Evolutionary conservation across 331 rosid genomes (phyloP).

Genomic region (Rosa hybrid): DNA sequence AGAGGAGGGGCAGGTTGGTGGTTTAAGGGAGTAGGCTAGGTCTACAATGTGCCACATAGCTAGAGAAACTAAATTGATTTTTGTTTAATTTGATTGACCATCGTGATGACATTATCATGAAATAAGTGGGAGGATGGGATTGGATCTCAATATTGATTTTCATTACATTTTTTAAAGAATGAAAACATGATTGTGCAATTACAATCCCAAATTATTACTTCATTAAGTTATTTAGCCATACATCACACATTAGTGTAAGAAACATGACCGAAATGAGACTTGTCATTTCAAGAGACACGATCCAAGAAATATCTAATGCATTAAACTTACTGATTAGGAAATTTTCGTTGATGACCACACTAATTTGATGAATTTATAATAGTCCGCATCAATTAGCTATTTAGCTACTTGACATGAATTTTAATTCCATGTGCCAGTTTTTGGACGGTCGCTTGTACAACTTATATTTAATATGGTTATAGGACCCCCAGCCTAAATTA

Average conservation of each 20-base stretch:
- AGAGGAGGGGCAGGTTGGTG: neutral
- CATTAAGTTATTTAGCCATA: neutral
- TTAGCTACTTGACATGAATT: neutral
- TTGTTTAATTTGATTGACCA: neutral
- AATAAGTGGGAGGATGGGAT: neutral
- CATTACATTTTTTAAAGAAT: neutral
- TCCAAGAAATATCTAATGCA: neutral
- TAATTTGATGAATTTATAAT: neutral
- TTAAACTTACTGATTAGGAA: neutral
- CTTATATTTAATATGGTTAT: neutral
- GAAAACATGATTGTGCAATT: neutral
- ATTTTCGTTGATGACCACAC: neutral
- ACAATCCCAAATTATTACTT: neutral
- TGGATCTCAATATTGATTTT: neutral
- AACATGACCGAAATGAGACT: neutral
- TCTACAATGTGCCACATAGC: neutral
- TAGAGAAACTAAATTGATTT: neutral
- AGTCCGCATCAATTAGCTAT: neutral
- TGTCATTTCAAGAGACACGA: neutral
- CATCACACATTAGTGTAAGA: neutral
- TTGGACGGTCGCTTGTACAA: neutral
- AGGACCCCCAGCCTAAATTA: neutral
- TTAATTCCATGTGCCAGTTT: neutral
- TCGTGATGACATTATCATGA: neutral
- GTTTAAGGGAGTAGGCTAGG: neutral